phyloP scores from a whole-genome alignment of 2,329 filamentous ascomycete species.

The Xylaria sp. region DNA sequence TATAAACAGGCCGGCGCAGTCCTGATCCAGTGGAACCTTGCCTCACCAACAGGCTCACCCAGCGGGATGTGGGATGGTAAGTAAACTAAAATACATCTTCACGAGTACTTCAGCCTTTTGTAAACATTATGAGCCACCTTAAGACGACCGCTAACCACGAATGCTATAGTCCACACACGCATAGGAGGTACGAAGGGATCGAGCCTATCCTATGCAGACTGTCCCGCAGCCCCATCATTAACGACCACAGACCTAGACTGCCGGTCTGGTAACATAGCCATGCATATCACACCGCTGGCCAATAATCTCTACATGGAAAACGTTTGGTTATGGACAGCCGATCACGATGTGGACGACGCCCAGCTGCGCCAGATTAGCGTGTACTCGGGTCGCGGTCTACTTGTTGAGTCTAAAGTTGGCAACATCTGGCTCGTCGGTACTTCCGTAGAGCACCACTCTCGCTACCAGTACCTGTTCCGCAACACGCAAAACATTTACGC shows the following conservation, averaged over 20 bases:
- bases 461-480: constrained; percentile 75
- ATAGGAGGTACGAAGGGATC: constrained; percentile 79
- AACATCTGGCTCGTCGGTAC: constrained; percentile 72
- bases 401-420: constrained; percentile 58
- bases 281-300: constrained; percentile 55
- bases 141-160: neutral
- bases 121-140: neutral
- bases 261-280: constrained; percentile 56
- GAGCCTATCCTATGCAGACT: constrained; percentile 71
- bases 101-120: neutral
- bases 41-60: constrained; percentile 49
- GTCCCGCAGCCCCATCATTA: constrained; percentile 60
- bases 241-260: constrained; percentile 50
- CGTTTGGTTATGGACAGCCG: constrained; percentile 57
- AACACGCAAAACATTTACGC: constrained; percentile 71
- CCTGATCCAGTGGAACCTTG: constrained; percentile 73
- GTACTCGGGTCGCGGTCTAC: constrained; percentile 61
- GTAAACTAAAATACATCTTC: neutral
- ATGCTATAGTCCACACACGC: constrained; percentile 68
- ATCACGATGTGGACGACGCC: constrained; percentile 63
- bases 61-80: constrained; percentile 74
- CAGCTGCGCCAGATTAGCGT: constrained; percentile 59
- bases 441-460: constrained; percentile 70
- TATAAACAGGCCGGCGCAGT: constrained; percentile 62
- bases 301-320: constrained; percentile 57